Base-by-base conservation (phyloP, 345 rosid genomes). In the Aquilaria malaccensis region DNA sequence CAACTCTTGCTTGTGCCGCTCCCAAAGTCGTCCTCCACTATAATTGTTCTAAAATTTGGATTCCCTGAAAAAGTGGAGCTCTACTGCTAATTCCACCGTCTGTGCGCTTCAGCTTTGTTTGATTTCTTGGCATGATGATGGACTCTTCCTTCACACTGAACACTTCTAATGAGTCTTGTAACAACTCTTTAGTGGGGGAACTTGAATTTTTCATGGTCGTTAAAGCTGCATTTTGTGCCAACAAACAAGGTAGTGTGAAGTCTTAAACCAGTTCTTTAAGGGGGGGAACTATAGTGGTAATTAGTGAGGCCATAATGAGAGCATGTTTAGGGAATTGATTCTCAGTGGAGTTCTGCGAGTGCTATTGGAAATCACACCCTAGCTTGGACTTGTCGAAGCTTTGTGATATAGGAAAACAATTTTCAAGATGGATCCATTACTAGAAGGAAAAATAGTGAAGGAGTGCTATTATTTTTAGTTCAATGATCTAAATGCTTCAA, bases 1-100 rank as follows among this genome's bases (percentile, higher is more conserved):
- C 58, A 89, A 74, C 89, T 96, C 0, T 97, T 89, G 74, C 98
- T 89, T 1, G 96, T 85, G 59, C 89, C 96, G 51, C 98, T 93
- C 12, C 79, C 83, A 6, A 73, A 77, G 52, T 86, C 97, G 47
- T 89, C 96, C 12, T 80, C 87, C 0, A 48, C 56, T 30, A 4
- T 61, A 22, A 15, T 22, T 15, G 55, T 63, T 49, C 72, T 61
- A 10, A 78, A 65, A 31, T 58, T 84, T 9, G 79, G 14, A 47
- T 62, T 74, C 62, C 65, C 60, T 50, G 71, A 77, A 30, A 79
- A 65, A 7, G 76, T 31, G 56, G 74, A 76, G 33, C 72, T 70
- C 32, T 54, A 72, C 2, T 71, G 64, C n/a, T 52, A 62, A 13
- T 22, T 22, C 22, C 22, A 22, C 22, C 22, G 22, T 22, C 22